Evolutionary conservation across 768 basidiomycete genomes (phyloP).

Genomic region (Leccinum boreale): DNA sequence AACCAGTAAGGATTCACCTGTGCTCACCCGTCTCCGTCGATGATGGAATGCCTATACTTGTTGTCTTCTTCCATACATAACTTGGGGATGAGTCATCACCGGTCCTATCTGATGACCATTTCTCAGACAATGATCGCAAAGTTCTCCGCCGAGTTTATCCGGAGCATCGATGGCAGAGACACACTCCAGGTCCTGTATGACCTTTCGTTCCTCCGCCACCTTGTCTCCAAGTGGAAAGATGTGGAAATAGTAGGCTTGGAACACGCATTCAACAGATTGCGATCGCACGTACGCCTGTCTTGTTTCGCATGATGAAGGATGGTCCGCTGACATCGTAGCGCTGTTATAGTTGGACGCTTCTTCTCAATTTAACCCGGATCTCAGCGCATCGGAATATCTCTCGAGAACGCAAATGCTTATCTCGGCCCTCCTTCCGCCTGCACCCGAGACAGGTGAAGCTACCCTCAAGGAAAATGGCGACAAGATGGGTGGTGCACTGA

Average conservation of each 20-base stretch:
- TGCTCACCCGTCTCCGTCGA: slow-evolving; percentile 47
- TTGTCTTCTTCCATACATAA: slow-evolving; percentile 53
- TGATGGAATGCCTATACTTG: slow-evolving; percentile 53
- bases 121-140: slow-evolving; percentile 38
- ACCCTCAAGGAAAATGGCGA: slow-evolving; percentile 21
- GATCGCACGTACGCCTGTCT: slow-evolving; percentile 26
- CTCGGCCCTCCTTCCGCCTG: slow-evolving; percentile 50
- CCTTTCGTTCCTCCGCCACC: slow-evolving; percentile 45
- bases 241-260: slow-evolving; percentile 22
- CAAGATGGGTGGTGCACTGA: slow-evolving; percentile 37
- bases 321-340: background rate
- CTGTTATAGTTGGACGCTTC: slow-evolving; percentile 15
- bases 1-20: slow-evolving; percentile 15
- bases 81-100: slow-evolving; percentile 47
- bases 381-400: slow-evolving; percentile 41
- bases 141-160: slow-evolving; percentile 32
- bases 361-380: slow-evolving; percentile 21
- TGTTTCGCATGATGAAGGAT: background rate
- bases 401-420: slow-evolving; percentile 60
- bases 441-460: slow-evolving; percentile 16
- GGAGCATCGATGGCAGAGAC: slow-evolving; percentile 32
- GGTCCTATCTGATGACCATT: slow-evolving; percentile 32
- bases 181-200: slow-evolving; percentile 41
- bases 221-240: slow-evolving; percentile 33
- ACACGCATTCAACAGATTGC: slow-evolving; percentile 23